Conservation (phyloP, 2,329 filamentous ascomycete genomes). For the Emericellopsis cladophorae region DNA sequence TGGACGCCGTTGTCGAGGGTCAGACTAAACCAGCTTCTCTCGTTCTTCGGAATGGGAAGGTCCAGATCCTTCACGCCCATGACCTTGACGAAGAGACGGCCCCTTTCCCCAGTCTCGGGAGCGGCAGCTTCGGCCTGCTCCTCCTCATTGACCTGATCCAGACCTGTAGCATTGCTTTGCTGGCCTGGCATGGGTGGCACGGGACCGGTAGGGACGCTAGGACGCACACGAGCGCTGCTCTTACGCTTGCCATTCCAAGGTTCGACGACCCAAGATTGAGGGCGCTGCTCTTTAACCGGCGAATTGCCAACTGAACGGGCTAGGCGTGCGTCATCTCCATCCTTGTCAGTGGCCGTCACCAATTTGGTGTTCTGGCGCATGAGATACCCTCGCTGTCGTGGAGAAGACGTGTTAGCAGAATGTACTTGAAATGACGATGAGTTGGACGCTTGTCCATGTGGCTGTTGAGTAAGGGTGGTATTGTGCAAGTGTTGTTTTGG, state of each 20-base stretch:
- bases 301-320: constrained; percentile 55
- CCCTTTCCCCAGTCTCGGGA: constrained; percentile 76
- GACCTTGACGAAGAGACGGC: constrained; percentile 95
- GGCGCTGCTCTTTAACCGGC: constrained; percentile 62
- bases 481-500: too few relatives aligned
- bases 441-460: constrained; percentile 6
- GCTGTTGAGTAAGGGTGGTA: constrained; percentile 3
- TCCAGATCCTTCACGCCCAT: constrained; percentile 94
- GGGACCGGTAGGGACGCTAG: constrained; percentile 36
- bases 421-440: constrained; percentile 30
- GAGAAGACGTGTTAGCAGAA: constrained; percentile 51
- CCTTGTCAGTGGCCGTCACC: constrained; percentile 78
- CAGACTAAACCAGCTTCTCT: constrained; percentile 86
- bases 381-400: constrained; percentile 85
- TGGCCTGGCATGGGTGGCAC: constrained; percentile 80
- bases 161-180: constrained; percentile 59
- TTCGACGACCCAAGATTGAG: constrained; percentile 91
- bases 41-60: constrained; percentile 77
- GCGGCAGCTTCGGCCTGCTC: constrained; percentile 39
- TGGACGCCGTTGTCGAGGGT: constrained; percentile 98
- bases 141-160: constrained; percentile 58
- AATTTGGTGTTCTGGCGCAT: constrained; percentile 99
- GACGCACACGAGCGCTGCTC: constrained; percentile 39
- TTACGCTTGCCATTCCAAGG: constrained; percentile 86
- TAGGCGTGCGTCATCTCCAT: constrained; percentile 40